Evolutionary conservation across 495 filamentous ascomycete species (phyloP), one percentile per base, ranked within the genome.

Genomic region (Trichoderma virens): DNA sequence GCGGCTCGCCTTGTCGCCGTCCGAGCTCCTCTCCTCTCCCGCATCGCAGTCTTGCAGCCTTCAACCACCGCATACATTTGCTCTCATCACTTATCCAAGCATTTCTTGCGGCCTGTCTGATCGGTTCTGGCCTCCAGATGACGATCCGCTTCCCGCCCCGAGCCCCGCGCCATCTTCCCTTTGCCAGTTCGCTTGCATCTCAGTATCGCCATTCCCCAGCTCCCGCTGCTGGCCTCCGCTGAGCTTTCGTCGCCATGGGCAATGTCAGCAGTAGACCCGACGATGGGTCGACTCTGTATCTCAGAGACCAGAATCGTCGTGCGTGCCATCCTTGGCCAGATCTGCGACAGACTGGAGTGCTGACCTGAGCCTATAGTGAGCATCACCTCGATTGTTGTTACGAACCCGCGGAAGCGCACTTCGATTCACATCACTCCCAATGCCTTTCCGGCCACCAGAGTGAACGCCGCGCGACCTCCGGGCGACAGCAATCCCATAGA

Each of bases 261-360:
- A 92, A 90, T 81, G 89, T 98, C 75, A 89, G 84, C 75, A 97
- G 93, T 81, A 88, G 86, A 75, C 86, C 88, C 67, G 93, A 97
- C 71, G 93, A 97, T 77, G 89, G 89, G 71, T 83, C 87, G 67
- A 81, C 83, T 70, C 76, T 97, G 74, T 92, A 89, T 73, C 82
- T 97, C 74, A 88, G 90, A 78, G 93, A 98, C 73, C 94, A 97
- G 78, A 90, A 80, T 71, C 86, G 91, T 80, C 85, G 93, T 98
- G 75, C 61, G 79, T 75, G 34, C 51, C 66, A 18, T 30, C 45
- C 47, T 13, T 32, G 62, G 23, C 60, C 60, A 13, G 16, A 28
- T 35, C 9, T 59, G 62, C 39, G 28, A 34, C 23, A 34, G 38
- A 59, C 43, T 8, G 18, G 20, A 20, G 20, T 34, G n/a, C 35